Evolutionary conservation across 768 basidiomycete species (phyloP).

Genomic region (Megacollybia marginata): DNA sequence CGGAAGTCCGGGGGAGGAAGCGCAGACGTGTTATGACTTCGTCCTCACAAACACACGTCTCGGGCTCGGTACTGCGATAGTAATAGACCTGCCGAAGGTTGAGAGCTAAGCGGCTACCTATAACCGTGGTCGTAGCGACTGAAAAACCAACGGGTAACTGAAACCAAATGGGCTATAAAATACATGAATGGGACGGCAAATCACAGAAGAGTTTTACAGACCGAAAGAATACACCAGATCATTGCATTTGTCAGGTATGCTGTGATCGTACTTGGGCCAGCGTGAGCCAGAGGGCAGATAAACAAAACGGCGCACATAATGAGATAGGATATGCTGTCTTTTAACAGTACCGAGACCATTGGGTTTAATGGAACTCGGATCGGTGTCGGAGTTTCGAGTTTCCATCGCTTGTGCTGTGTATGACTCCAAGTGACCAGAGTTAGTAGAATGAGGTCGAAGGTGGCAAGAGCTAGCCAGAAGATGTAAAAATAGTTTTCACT

Average conservation of each 20-base stretch:
- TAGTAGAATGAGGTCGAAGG: conserved; percentile 15
- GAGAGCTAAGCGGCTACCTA: conserved; percentile 20
- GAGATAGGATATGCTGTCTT: conserved; percentile 20
- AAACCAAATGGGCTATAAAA: conserved; percentile 14
- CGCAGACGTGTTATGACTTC: neutral
- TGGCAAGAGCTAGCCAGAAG: conserved; percentile 18
- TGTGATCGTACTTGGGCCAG: neutral
- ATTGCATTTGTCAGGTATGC: neutral
- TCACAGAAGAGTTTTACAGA: neutral
- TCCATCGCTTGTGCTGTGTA: conserved; percentile 1
- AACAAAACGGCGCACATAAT: conserved; percentile 13
- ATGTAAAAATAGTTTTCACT: conserved; percentile 4
- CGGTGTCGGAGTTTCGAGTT: neutral
- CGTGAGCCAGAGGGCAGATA: no score
- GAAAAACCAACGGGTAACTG: conserved; percentile 15
- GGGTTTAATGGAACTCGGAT: conserved; percentile 2
- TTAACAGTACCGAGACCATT: conserved; percentile 15
- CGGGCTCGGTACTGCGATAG: neutral
- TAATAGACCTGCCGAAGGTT: conserved; percentile 22
- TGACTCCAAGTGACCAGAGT: conserved; percentile 12
- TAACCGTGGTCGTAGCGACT: conserved; percentile 15
- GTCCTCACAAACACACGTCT: neutral
- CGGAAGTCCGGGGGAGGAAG: neutral
- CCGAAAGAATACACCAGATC: neutral
- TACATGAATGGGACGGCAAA: neutral